These are phyloP conservation scores for Solanum sparsipilum DNA, from an alignment of 257 asterid genomes.

Conservation along the genomic window DNA sequence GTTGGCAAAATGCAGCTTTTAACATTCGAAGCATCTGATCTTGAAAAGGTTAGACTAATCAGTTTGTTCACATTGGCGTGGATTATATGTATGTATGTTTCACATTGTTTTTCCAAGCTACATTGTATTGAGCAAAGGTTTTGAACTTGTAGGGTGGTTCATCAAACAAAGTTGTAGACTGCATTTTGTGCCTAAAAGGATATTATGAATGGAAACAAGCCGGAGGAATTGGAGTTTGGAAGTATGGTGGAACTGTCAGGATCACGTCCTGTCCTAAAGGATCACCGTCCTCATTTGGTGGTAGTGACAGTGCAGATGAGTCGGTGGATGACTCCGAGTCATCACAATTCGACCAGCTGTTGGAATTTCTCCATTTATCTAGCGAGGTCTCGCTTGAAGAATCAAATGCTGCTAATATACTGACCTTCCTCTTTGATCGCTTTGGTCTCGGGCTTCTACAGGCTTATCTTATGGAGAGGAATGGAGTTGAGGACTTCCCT, in stretches of 20 bases:
- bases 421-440: constrained; percentile 60
- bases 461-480: constrained; percentile 46
- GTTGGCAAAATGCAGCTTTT: constrained; percentile 79
- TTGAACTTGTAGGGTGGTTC: constrained; percentile 65
- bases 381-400: constrained; percentile 44
- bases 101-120: not conserved
- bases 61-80: not conserved
- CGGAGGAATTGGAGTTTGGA: constrained; percentile 90
- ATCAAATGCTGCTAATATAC: constrained; percentile 50
- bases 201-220: constrained; percentile 80
- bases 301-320: constrained; percentile 69
- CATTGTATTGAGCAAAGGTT: not conserved
- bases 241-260: constrained; percentile 77
- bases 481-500: constrained; percentile 47
- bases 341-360: constrained; percentile 56
- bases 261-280: constrained; percentile 60
- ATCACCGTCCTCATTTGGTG: constrained; percentile 48
- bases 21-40: constrained; percentile 83
- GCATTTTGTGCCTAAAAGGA: constrained; percentile 85
- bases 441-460: constrained; percentile 57
- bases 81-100: not conserved
- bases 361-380: constrained; percentile 61
- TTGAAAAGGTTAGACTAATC: constrained; percentile 54
- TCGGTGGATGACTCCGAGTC: constrained; percentile 73
- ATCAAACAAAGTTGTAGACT: constrained; percentile 84